Base-by-base conservation (phyloP, 176 grass and related monocot genomes). In the Zoysia japonica region DNA sequence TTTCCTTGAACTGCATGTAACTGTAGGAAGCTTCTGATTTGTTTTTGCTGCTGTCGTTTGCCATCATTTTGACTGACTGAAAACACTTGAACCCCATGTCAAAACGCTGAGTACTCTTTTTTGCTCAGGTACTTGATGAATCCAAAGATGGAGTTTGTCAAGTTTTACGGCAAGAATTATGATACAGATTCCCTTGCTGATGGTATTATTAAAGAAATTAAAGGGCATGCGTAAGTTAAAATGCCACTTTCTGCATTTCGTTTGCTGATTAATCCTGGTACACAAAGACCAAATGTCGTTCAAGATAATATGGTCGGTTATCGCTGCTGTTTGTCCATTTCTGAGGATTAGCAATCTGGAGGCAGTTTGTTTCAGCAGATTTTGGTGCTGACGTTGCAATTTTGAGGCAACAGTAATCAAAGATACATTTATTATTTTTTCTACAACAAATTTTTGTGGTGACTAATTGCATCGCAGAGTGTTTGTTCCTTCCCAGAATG, bases 101-200 rank as follows among this genome's bases (percentile, higher is more conserved):
- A 28, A 71, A 39, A 14, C 57, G 13, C 59, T 79, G 10, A 85
- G 1, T 67, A 28, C 28, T 59, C 19, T 54, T 67, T 16, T 76
- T 48, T 73, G 84, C 81, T 76, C 76, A 92, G 90, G 93, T 92
- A 97, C 73, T 76, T 96, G 73, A 97, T 97, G 93, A 92, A 88
- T 74, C 90, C 87, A 62, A 82, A 88, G 16, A 88, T 90, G 87
- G 85, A 90, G 75, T 88, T 92, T 84, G 80, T 89, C 49, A 93
- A 97, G 74, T 97, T 88, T 84, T 97, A 88, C n/a, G 88, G 88
- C 56, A 92, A 97, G 70, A 97, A 97, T 62, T 85, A 92, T 76
- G 88, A 93, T 54, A 81, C 71, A 68, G 88, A 97, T 85, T 69
- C 88, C 46, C 93, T 92, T 53, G 35, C 93, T 61, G 88, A 87